phyloP scores from a whole-genome alignment of 805 yeast species.

The Myxozyma neotropica region DNA sequence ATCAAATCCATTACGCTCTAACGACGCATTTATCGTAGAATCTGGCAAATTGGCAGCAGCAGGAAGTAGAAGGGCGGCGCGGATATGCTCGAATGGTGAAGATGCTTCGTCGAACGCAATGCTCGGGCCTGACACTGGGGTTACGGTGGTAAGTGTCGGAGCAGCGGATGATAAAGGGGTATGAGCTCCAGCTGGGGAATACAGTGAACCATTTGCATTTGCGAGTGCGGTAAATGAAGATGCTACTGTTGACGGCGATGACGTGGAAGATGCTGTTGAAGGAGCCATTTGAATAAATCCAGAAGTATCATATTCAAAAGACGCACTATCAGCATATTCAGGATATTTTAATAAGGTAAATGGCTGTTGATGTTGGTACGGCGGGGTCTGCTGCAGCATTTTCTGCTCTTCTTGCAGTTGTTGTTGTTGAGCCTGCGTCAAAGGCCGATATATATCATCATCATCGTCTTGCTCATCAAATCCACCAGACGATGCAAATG shows the following conservation, averaged over 20 bases:
- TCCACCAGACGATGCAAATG: neutral
- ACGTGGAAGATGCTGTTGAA: slow-evolving; percentile 19
- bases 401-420: slow-evolving; percentile 3
- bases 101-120: neutral
- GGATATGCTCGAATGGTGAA: slow-evolving; percentile 31
- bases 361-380: neutral
- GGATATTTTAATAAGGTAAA: neutral
- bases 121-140: neutral
- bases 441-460: slow-evolving; percentile 16
- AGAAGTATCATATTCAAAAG: neutral
- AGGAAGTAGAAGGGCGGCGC: slow-evolving; percentile 19
- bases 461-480: slow-evolving; percentile 14
- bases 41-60: slow-evolving; percentile 13
- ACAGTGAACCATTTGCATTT: neutral
- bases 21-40: slow-evolving; percentile 9
- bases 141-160: neutral
- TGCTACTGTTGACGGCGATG: slow-evolving; percentile 24
- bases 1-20: slow-evolving; percentile 28
- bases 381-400: neutral
- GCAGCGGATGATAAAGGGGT: slow-evolving; percentile 9
- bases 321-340: neutral
- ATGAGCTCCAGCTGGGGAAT: slow-evolving; percentile 4
- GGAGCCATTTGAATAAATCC: slow-evolving; percentile 1
- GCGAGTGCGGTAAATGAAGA: slow-evolving; percentile 17
- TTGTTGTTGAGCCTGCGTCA: slow-evolving; percentile 18